These are phyloP conservation scores for Pyricularia pennisetigena DNA, from an alignment of 2,329 filamentous ascomycete species.

Conservation along the genomic window DNA sequence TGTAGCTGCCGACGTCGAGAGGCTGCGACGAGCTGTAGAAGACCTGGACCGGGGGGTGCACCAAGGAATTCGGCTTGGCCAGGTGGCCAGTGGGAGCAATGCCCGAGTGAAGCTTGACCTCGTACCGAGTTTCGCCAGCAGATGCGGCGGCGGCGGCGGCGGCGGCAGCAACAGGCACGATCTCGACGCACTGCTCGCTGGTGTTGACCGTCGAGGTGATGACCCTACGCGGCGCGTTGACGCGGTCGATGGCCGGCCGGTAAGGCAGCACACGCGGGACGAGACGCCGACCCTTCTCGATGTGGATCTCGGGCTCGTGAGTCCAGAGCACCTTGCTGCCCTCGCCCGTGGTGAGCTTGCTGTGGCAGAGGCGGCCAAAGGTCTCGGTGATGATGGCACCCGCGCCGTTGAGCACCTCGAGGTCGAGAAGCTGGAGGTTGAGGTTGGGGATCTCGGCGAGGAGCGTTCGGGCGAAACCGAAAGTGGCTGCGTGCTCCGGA, in stretches of 20 bases:
- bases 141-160: no score
- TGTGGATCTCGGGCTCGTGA: constrained; percentile 26
- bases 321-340: constrained; percentile 15
- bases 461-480: constrained; percentile 21
- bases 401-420: constrained; percentile 11
- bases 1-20: constrained; percentile 14
- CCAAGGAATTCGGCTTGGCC: not conserved
- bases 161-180: constrained; percentile 12
- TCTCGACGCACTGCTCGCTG: constrained; percentile 18
- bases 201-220: constrained; percentile 22
- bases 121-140: not conserved
- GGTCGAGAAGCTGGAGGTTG: constrained; percentile 19
- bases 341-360: not conserved
- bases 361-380: constrained; percentile 14
- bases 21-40: constrained; percentile 25
- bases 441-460: constrained; percentile 21
- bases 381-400: constrained; percentile 9
- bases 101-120: not conserved
- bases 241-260: constrained; percentile 24
- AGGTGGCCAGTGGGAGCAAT: not conserved
- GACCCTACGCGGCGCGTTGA: constrained; percentile 26
- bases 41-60: constrained; percentile 16
- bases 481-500: constrained; percentile 19
- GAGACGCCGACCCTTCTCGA: constrained; percentile 20
- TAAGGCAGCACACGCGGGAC: constrained; percentile 29